Base-by-base conservation (phyloP, 2,329 filamentous ascomycete species). In the Aspergillus fischeri region DNA sequence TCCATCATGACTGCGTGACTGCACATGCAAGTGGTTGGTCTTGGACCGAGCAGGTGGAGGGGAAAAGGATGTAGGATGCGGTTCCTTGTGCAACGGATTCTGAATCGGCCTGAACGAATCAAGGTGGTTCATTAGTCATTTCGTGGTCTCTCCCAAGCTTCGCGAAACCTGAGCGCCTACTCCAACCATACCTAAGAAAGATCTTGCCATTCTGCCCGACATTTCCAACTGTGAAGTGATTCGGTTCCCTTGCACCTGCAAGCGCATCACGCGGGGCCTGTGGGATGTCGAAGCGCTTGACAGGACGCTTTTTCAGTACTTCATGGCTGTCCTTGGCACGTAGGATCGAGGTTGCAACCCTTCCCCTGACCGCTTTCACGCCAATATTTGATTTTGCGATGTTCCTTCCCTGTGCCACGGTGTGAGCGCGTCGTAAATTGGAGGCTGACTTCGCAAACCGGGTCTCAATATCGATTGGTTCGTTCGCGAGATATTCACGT, bases 171-270 rank as follows among this genome's bases (percentile, higher is more conserved):
- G 49, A 49, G 54, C 38, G 32, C 42, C n/a, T 42, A 42, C 54
- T 56, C 49, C 28, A 38, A 47, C 55, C 54, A 69, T 85, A 92
- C 88, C 88, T 89, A 64, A 93, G 72, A 73, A 91, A 93, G 73
- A 93, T 90, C 70, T 87, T 86, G 42, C 90, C 90, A 74, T 92
- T 91, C 70, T 91, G 90, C 25, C 89, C 89, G 58, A 93, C 89
- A 72, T 92, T 92, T 52, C 87, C 86, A 54, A 93, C 90, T 2
- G 88, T 86, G 70, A 93, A 92, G 67, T 90, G 86, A 54, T 87
- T 83, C 51, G 86, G 87, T 70, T 87, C 85, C 58, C 86, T 81
- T 35, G 83, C 82, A 54, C 80, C 85, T 49, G 85, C 83, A 56
- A 80, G 76, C 57, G 82, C 82, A 67, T 90, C 87, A 53, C 66